These are phyloP conservation scores for Argentina anserina DNA, from an alignment of 306 rosid genomes.

Conservation along the genomic window DNA sequence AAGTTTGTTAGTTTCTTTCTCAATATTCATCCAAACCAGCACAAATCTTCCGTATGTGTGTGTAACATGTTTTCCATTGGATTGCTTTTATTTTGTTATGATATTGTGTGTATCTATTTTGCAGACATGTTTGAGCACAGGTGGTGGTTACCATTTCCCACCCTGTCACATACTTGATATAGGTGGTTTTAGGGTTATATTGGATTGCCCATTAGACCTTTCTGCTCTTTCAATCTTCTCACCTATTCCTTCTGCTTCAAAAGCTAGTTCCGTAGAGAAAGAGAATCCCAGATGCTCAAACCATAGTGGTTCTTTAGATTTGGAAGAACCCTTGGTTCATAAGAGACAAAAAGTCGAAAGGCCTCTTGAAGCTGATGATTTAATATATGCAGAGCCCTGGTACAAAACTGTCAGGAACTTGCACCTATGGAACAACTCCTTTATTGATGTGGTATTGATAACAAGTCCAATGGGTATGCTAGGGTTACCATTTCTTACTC, in stretches of 20 bases:
- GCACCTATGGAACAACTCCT: conserved; percentile 58
- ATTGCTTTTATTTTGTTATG: not conserved
- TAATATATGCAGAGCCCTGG: conserved; percentile 51
- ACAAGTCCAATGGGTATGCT: conserved; percentile 89
- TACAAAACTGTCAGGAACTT: conserved; percentile 59
- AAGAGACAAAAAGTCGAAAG: conserved; percentile 50
- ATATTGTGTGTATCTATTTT: not conserved
- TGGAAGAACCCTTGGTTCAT: conserved; percentile 20
- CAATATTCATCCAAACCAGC: not conserved
- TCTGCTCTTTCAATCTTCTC: conserved; percentile 72
- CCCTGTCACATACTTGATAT: conserved; percentile 70
- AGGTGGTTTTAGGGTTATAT: conserved; percentile 68
- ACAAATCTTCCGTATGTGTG: not conserved
- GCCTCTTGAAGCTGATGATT: conserved; percentile 35
- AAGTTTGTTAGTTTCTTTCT: conserved; percentile 8
- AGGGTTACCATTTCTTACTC: conserved; percentile 76
- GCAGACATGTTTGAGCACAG: conserved; percentile 75
- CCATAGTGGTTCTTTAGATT: conserved; percentile 11
- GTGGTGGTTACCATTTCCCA: conserved; percentile 68
- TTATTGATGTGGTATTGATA: conserved; percentile 65
- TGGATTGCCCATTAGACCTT: conserved; percentile 84
- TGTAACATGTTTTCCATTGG: not conserved
- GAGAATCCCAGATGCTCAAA: conserved; percentile 21
- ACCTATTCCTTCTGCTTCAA: conserved; percentile 47
- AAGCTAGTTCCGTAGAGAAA: conserved; percentile 17